Conservation (phyloP, 306 rosid genomes). For the Nissolia schottii region DNA sequence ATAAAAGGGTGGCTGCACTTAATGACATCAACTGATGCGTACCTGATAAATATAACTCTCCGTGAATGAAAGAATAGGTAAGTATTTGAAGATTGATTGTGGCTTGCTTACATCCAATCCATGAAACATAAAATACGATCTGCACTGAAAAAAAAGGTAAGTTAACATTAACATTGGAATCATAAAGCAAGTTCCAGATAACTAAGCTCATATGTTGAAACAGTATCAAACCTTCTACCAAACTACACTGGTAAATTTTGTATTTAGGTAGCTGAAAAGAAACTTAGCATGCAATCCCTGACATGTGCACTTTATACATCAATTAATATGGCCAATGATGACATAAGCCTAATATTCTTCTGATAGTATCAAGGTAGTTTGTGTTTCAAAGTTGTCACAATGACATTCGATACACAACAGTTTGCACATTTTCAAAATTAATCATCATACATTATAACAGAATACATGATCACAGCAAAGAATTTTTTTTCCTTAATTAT, state of each 20-base stretch:
- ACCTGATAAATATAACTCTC: conserved; percentile 96
- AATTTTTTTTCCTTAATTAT: neutral
- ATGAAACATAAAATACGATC: conserved; percentile 95
- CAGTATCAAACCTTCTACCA: conserved; percentile 3
- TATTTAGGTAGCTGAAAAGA: neutral
- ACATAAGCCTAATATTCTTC: neutral
- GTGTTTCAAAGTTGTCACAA: neutral
- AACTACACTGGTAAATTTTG: neutral
- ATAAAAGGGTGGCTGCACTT: conserved; percentile 4
- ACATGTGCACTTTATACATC: neutral
- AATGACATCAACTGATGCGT: conserved; percentile 8
- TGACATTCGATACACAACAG: neutral
- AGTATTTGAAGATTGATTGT: conserved; percentile 60
- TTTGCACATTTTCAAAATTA: conserved; percentile 6
- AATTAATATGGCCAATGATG: neutral
- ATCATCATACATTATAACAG: neutral
- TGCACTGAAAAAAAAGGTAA: conserved; percentile 68
- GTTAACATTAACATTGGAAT: conserved; percentile 7
- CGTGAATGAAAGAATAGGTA: conserved; percentile 77
- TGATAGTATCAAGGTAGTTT: neutral
- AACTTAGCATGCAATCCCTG: neutral
- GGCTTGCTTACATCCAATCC: conserved; percentile 73
- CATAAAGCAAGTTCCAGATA: conserved; percentile 1
- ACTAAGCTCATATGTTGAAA: neutral
- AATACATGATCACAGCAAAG: neutral